Conservation (phyloP, 768 basidiomycete genomes). For the Lentinula lateritia region DNA sequence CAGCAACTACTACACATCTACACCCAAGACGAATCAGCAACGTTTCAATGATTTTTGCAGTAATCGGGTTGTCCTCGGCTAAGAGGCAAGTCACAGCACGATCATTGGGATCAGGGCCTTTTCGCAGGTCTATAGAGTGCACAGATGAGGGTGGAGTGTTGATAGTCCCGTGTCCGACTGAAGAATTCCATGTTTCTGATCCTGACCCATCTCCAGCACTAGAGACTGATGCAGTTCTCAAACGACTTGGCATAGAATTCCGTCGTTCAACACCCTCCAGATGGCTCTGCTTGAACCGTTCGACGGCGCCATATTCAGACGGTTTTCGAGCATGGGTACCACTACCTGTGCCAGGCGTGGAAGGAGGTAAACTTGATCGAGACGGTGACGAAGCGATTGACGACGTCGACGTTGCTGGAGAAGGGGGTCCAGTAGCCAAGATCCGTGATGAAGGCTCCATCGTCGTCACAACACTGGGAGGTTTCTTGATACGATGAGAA, state of each 20-base stretch:
- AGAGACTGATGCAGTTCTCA: conserved; percentile 83
- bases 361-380: conserved; percentile 63
- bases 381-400: conserved; percentile 90
- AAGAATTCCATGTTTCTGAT: conserved; percentile 67
- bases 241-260: conserved; percentile 79
- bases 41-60: conserved; percentile 95
- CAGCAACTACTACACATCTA: conserved; percentile 90
- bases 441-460: conserved; percentile 49
- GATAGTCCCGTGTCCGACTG: conserved; percentile 44
- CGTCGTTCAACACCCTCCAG: conserved; percentile 74
- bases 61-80: conserved; percentile 98
- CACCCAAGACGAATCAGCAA: conserved; percentile 91
- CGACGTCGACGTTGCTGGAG: conserved; percentile 86
- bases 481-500: conserved; percentile 79
- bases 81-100: conserved; percentile 90
- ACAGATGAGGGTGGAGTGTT: conserved; percentile 80
- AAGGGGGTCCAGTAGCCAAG: conserved; percentile 74
- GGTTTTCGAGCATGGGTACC: conserved; percentile 72
- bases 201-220: conserved; percentile 76
- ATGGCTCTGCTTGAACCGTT: conserved; percentile 82
- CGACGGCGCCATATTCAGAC: conserved; percentile 83
- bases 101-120: conserved; percentile 73
- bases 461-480: conserved; percentile 70
- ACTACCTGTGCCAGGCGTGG: conserved; percentile 51
- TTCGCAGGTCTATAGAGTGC: conserved; percentile 76